Evolutionary conservation across 2,329 filamentous ascomycete species (phyloP).

Genomic region (Reticulascus tulasneorum): DNA sequence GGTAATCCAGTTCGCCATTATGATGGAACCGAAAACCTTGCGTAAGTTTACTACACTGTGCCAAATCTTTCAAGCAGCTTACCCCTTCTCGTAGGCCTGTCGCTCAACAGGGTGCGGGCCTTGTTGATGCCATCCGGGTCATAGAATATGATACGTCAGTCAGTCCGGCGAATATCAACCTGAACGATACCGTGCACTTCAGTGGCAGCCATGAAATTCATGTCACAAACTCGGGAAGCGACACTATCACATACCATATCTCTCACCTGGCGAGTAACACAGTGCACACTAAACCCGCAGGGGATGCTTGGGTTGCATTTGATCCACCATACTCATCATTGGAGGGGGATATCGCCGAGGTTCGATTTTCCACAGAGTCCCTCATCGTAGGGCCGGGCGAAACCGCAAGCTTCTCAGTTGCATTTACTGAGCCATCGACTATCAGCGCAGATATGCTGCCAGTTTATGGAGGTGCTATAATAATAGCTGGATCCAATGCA

Average conservation of each 20-base stretch:
- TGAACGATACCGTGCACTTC: constrained; percentile 17
- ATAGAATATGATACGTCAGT: constrained; percentile 10
- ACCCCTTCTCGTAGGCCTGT: no score
- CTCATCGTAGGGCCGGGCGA: constrained; percentile 38
- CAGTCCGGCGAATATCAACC: constrained; percentile 10
- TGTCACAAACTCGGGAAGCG: constrained; percentile 8
- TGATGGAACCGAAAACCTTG: no score
- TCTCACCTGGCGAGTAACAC: constrained; percentile 38
- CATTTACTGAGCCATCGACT: constrained; percentile 27
- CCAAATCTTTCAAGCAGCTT: no score
- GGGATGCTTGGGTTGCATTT: constrained; percentile 19
- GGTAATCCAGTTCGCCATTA: no score
- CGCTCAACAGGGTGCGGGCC: constrained; percentile 18
- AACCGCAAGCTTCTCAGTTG: constrained; percentile 40
- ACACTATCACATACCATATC: constrained; percentile 12
- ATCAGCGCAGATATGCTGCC: constrained; percentile 16
- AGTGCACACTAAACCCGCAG: constrained; percentile 44
- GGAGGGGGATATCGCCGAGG: constrained; percentile 31
- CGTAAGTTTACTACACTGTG: no score
- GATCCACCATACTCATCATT: constrained; percentile 29
- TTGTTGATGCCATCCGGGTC: constrained; percentile 13
- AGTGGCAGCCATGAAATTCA: constrained; percentile 11
- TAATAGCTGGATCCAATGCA: constrained; percentile 18
- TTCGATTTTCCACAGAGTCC: constrained; percentile 36
- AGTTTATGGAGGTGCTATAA: constrained; percentile 21